Conservation (phyloP, 139 green algal species). For the Haematococcus lacustris region DNA sequence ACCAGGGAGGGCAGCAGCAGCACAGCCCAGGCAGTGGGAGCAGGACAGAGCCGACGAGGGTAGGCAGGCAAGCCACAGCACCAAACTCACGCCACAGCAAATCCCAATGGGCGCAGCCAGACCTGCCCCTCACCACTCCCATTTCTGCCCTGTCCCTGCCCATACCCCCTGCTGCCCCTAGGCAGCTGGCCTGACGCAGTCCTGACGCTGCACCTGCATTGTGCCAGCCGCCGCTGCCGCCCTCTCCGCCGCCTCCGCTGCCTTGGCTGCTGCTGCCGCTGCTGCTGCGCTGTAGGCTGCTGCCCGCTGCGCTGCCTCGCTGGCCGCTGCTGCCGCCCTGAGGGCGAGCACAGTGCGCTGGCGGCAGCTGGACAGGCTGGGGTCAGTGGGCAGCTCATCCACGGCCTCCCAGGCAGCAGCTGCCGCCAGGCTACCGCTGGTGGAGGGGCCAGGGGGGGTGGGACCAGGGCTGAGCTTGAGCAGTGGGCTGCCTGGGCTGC, state of each 20-base stretch:
- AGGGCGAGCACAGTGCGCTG: too few relatives aligned
- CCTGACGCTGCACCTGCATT: background rate
- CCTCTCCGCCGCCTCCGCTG: slow-evolving; percentile 24
- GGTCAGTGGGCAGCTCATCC: too few relatives aligned
- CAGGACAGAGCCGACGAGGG: background rate
- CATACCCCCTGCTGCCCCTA: background rate
- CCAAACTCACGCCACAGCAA: background rate
- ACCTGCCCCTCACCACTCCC: background rate
- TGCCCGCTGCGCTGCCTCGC: slow-evolving; percentile 18
- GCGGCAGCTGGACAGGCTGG: too few relatives aligned
- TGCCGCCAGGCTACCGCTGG: too few relatives aligned
- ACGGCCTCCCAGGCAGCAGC: too few relatives aligned
- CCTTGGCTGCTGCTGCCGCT: slow-evolving; percentile 1
- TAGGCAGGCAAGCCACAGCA: background rate
- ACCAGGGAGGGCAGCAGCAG: too few relatives aligned
- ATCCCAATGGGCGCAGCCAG: too few relatives aligned
- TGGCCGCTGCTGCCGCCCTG: slow-evolving; percentile 10
- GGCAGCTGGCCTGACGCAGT: background rate
- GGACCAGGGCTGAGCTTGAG: too few relatives aligned
- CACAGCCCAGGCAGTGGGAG: too few relatives aligned
- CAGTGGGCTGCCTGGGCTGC: too few relatives aligned
- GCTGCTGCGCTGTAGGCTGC: slow-evolving; percentile 18
- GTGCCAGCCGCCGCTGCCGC: slow-evolving; percentile 7
- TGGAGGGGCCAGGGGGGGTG: too few relatives aligned
- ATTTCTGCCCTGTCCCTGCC: background rate